Evolutionary conservation across 2,329 filamentous ascomycete genomes (phyloP), one percentile per base, ranked within the genome.

Genomic region (Tympanopsis confertula): DNA sequence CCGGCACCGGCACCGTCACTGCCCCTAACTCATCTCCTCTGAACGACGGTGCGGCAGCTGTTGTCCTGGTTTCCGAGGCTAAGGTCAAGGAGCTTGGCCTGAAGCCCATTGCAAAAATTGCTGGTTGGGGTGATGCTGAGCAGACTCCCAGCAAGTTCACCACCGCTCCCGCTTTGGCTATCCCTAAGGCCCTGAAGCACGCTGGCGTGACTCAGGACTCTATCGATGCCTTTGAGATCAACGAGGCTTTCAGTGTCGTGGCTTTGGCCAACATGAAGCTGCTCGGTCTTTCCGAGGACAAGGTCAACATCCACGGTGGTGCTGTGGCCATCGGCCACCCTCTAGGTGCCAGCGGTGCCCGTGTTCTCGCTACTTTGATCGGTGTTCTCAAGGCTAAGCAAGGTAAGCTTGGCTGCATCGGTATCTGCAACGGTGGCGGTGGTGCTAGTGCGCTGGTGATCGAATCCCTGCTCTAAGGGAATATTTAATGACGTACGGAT

Each of bases 161-260:
- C 47, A 91, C 87, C 36, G 83, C 91, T 5, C 91, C 91, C 7
- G 76, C 91, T 15, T 75, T 96, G 40, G 91, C 91, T 47, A 93
- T 98, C 51, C 91, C 91, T 58, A 98, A 96, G 72, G 91, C 91
- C 41, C 76, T 98, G 55, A 87, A 89, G 72, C 89, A 98, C 64
- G 91, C 91, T 43, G 84, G 85, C 44, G 66, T 98, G 44, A 74
- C 77, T 40, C 72, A 79, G 49, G 76, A 81, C 45, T 71, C 85
- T 42, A 72, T 98, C 41, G 89, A 96, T 54, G 91, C 78, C 50
- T 98, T 91, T 61, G 91, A 98, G 71, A 95, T 98, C 71, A 98
- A 98, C 70, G 91, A 98, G 71, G 91, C 91, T 30, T 98, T 98
- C 71, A 91, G 85, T 45, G 91, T 94, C 36, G 91, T 98, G 45